phyloP scores from a whole-genome alignment of 225 moss, liverwort and hornwort genomes.

The Bryoerythrophyllum caledonicum region DNA sequence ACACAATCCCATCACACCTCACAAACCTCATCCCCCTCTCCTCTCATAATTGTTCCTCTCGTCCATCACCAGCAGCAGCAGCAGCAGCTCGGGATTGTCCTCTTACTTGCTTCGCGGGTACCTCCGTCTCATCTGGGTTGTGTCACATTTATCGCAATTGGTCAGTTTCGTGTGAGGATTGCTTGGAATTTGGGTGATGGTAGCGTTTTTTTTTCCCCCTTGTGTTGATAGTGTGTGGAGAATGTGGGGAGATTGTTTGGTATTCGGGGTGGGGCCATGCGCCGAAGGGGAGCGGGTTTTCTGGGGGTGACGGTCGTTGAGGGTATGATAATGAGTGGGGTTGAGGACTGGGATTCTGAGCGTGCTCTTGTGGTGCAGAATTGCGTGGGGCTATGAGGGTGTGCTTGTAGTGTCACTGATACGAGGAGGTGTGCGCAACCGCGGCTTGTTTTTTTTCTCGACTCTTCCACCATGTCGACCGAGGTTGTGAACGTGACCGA shows the following conservation, averaged over 20 bases:
- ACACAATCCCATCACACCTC: neutral
- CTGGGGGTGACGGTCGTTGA: neutral
- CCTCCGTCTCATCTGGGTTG: neutral
- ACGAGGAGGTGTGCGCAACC: neutral
- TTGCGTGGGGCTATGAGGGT: conserved; percentile 35
- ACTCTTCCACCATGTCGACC: conserved; percentile 28
- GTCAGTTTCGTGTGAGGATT: neutral
- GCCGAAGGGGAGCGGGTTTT: conserved; percentile 20
- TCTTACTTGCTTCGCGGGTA: neutral
- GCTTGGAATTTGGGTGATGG: neutral
- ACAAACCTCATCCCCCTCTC: conserved; percentile 2
- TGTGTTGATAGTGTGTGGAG: neutral
- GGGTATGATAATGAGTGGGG: neutral
- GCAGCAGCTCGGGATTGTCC: no score
- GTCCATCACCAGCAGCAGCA: no score
- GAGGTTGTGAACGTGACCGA: conserved; percentile 70
- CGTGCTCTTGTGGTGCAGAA: conserved; percentile 26
- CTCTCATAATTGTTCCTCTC: neutral
- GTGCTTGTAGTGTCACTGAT: conserved; percentile 18
- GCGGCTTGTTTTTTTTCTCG: neutral
- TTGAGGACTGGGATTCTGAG: neutral
- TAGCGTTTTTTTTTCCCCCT: no score
- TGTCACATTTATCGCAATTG: no score
- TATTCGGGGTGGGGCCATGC: conserved; percentile 19
- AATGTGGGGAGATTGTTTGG: neutral